phyloP scores from a whole-genome alignment of 495 filamentous ascomycete genomes.

The Aspergillus olivimuriae region DNA sequence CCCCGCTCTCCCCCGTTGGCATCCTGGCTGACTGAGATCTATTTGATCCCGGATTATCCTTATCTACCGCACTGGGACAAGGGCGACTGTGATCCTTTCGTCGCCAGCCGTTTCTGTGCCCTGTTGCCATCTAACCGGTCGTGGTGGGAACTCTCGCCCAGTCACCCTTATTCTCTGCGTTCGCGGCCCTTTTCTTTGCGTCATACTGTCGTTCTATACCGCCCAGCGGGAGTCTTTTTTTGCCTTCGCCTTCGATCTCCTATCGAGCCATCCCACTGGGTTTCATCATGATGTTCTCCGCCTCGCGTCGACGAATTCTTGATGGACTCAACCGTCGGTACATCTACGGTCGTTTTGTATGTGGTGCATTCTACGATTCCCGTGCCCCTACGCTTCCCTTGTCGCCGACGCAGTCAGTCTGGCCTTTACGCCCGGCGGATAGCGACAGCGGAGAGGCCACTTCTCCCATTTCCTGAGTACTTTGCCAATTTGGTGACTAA shows the following conservation, averaged over 20 bases:
- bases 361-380: conserved; percentile 25
- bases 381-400: too few relatives aligned
- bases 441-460: too few relatives aligned
- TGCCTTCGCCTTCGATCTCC: conserved; percentile 5
- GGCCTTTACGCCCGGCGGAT: too few relatives aligned
- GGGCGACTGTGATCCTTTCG: too few relatives aligned
- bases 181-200: conserved; percentile 24
- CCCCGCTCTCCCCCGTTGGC: too few relatives aligned
- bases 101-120: too few relatives aligned
- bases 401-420: too few relatives aligned
- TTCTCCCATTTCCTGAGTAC: too few relatives aligned
- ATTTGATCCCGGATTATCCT: too few relatives aligned
- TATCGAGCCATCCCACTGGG: conserved; percentile 3
- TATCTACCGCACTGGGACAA: too few relatives aligned
- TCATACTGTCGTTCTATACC: conserved; percentile 32
- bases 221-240: conserved; percentile 18
- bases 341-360: conserved; percentile 73
- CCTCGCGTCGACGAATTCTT: conserved; percentile 52
- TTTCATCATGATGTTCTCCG: conserved; percentile 36
- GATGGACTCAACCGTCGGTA: conserved; percentile 69
- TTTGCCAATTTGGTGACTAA: background rate
- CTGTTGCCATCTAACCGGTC: conserved; percentile 1
- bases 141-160: background rate
- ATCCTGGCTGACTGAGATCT: too few relatives aligned
- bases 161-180: background rate